These are phyloP conservation scores for Cydonia oblonga DNA, from an alignment of 331 rosid genomes.

Conservation along the genomic window DNA sequence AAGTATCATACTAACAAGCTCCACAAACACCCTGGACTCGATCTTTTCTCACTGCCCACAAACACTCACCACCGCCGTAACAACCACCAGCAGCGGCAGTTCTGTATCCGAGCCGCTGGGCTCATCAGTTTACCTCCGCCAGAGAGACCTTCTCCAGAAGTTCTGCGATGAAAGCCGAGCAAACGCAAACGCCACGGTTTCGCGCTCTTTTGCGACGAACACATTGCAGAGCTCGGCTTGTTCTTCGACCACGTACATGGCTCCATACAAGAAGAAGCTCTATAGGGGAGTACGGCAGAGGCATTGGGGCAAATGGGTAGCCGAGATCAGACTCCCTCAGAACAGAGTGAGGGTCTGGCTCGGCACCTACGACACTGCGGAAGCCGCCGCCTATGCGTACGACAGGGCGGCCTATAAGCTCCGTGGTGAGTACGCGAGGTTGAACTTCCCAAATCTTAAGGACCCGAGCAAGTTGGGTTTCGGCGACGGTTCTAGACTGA, in stretches of 20 bases:
- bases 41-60: slow-evolving; percentile 52
- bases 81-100: not conserved
- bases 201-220: slow-evolving; percentile 3
- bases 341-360: slow-evolving; percentile 95
- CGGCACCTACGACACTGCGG: slow-evolving; percentile 90
- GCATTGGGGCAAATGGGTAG: slow-evolving; percentile 99
- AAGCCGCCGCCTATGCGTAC: slow-evolving; percentile 94
- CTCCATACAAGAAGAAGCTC: slow-evolving; percentile 50
- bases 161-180: slow-evolving; percentile 43
- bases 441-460: slow-evolving; percentile 79
- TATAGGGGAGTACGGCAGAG: slow-evolving; percentile 99
- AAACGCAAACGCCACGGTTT: not conserved
- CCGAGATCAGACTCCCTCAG: slow-evolving; percentile 92
- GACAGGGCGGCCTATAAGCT: slow-evolving; percentile 94
- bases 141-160: slow-evolving; percentile 63
- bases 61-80: slow-evolving; percentile 3
- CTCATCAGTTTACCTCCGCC: slow-evolving; percentile 72
- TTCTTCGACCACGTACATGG: slow-evolving; percentile 10
- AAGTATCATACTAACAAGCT: slow-evolving; percentile 47
- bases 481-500: slow-evolving; percentile 43
- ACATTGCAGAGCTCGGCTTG: slow-evolving; percentile 11
- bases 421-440: slow-evolving; percentile 82
- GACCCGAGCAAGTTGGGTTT: slow-evolving; percentile 65
- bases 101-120: slow-evolving; percentile 44
- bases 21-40: slow-evolving; percentile 70